Percentiles rank a stretch among this genome's conserved stretches.
Evolutionary conservation across 2,329 filamentous ascomycete species (phyloP).

Genomic region (Nigrospora sphaerica): DNA sequence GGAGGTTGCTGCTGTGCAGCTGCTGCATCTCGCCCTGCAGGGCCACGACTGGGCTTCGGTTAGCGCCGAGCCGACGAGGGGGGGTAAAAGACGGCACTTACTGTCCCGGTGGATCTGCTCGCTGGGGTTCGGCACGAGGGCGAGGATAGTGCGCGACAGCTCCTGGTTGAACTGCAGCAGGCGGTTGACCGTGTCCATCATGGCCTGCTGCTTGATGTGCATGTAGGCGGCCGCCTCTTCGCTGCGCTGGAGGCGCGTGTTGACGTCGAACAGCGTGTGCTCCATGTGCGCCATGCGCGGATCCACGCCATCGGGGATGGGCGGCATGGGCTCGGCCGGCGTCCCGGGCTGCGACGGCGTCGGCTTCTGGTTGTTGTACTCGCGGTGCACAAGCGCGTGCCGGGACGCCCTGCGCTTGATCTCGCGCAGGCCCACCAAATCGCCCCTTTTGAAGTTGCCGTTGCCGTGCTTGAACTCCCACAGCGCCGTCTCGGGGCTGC

Average conservation of each 20-base stretch:
- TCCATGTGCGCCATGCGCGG: conserved; percentile 69
- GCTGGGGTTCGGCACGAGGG: conserved; percentile 68
- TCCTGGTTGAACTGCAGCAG: conserved; percentile 75
- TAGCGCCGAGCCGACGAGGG: conserved; percentile 5
- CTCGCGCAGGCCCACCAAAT: conserved; percentile 82
- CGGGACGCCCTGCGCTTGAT: conserved; percentile 93
- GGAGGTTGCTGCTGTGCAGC: conserved; percentile 46
- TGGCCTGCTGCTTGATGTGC: conserved; percentile 71
- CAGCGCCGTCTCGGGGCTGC: conserved; percentile 83
- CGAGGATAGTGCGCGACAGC: conserved; percentile 66
- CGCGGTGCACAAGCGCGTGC: conserved; percentile 87
- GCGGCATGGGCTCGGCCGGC: conserved; percentile 72
- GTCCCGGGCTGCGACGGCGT: conserved; percentile 72
- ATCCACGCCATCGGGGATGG: conserved; percentile 67
- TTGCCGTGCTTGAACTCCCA: conserved; percentile 99
- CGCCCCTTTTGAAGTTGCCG: conserved; percentile 92
- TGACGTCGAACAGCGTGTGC: conserved; percentile 75
- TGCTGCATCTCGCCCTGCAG: conserved; percentile 55
- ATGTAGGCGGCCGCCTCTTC: conserved; percentile 79
- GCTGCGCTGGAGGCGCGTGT: conserved; percentile 65
- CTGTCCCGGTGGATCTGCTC: conserved; percentile 75
- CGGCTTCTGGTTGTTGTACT: conserved; percentile 75
- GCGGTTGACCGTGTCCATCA: conserved; percentile 73
- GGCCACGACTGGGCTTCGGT: conserved; percentile 38
- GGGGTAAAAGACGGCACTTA: conserved; percentile 38